These are phyloP conservation scores for Rhodotorula sp. DNA, from an alignment of 1,284 basidiomycete species.

Conservation along the genomic window DNA sequence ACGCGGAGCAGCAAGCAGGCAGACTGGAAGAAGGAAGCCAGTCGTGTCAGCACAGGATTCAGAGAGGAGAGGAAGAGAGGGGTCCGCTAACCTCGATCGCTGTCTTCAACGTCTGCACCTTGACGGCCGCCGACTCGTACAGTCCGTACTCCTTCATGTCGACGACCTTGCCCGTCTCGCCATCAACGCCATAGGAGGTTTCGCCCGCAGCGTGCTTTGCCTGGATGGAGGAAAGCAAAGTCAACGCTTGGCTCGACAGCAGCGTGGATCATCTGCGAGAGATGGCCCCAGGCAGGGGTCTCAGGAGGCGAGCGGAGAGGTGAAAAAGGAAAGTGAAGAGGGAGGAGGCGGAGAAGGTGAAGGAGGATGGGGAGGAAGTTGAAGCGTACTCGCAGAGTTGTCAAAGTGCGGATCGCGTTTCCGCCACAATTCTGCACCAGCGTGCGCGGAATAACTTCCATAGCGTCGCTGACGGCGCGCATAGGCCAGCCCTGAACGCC, in stretches of 20 bases:
- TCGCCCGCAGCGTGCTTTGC: slow-evolving; percentile 94
- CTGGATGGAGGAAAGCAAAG: slow-evolving; percentile 51
- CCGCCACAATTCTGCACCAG: slow-evolving; percentile 94
- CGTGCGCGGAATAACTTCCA: slow-evolving; percentile 96
- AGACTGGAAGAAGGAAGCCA: slow-evolving; percentile 54
- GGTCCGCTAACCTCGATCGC: slow-evolving; percentile 71
- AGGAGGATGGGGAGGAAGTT: slow-evolving; percentile 26
- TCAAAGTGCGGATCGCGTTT: slow-evolving; percentile 88
- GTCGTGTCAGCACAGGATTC: not conserved
- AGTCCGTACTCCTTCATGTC: slow-evolving; percentile 94
- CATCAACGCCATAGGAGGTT: slow-evolving; percentile 87
- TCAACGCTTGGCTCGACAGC: not conserved
- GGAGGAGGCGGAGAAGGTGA: slow-evolving; percentile 6
- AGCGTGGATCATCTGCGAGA: not conserved
- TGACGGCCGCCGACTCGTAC: slow-evolving; percentile 93
- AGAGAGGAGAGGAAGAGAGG: not conserved
- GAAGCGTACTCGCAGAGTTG: slow-evolving; percentile 72
- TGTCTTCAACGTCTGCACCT: slow-evolving; percentile 96
- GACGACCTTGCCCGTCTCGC: slow-evolving; percentile 88
- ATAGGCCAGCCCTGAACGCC: slow-evolving; percentile 89
- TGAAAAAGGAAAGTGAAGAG: too few species aligned
- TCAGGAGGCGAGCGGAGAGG: too few species aligned
- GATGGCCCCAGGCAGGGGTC: not conserved
- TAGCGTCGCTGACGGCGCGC: slow-evolving; percentile 87
- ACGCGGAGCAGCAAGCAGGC: slow-evolving; percentile 88